phyloP scores from a whole-genome alignment of 2,329 filamentous ascomycete genomes.

The Alternaria ethzedia region DNA sequence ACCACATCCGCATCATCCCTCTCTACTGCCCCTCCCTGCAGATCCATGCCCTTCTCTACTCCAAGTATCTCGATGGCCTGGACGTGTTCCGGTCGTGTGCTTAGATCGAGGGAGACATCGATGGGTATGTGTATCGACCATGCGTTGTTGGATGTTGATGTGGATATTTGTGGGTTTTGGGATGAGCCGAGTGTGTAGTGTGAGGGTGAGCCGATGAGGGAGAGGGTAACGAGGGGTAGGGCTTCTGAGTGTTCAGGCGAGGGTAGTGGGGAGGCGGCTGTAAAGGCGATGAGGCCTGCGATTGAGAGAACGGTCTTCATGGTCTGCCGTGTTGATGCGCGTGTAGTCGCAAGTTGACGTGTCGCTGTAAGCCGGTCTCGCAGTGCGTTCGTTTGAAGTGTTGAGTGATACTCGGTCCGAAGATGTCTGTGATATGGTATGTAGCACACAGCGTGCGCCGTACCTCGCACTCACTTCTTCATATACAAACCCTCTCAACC shows the following conservation, averaged over 20 bases:
- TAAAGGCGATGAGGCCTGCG: not conserved
- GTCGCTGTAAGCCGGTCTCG: not conserved
- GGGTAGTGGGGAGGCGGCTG: not conserved
- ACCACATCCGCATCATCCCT: slow-evolving; percentile 14
- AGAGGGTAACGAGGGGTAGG: not conserved
- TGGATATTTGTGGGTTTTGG: not conserved
- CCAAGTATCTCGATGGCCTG: slow-evolving; percentile 24
- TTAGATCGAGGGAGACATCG: slow-evolving; percentile 25
- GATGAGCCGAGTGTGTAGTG: not conserved
- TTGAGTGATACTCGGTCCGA: not conserved
- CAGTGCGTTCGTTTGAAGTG: not conserved
- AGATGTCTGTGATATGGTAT: not conserved
- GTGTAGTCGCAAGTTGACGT: not conserved
- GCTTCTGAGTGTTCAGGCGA: not conserved
- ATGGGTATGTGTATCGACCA: slow-evolving; percentile 21
- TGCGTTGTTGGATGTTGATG: not conserved
- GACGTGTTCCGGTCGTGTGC: slow-evolving; percentile 17
- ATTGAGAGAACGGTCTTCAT: not conserved
- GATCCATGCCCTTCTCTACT: slow-evolving; percentile 4
- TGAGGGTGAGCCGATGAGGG: not conserved
- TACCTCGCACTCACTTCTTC: not conserved
- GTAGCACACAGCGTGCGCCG: not conserved
- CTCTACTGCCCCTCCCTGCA: not conserved
- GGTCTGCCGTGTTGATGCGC: not conserved
- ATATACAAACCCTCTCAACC: not conserved